phyloP scores from a whole-genome alignment of 2,329 filamentous ascomycete genomes.

The Colletotrichum spaethianum region DNA sequence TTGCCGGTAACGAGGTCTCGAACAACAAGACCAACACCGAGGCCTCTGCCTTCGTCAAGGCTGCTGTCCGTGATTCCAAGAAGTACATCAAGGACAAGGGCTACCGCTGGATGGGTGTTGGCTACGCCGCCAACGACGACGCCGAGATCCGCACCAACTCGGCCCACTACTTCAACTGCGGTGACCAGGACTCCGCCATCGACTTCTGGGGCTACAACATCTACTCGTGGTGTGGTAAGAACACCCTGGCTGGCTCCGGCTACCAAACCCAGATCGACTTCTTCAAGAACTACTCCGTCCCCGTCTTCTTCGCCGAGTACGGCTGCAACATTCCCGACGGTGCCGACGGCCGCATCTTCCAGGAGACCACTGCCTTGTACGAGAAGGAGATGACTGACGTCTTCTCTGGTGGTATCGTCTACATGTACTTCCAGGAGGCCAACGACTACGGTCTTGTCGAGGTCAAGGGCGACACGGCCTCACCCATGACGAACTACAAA shows the following conservation, averaged over 20 bases:
- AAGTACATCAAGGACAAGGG: conserved; percentile 87
- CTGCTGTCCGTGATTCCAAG: conserved; percentile 96
- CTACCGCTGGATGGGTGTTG: conserved; percentile 87
- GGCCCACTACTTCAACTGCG: conserved; percentile 96
- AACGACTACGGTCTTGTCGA: conserved; percentile 90
- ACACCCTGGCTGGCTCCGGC: conserved; percentile 81
- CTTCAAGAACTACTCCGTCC: conserved; percentile 90
- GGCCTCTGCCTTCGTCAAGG: conserved; percentile 96
- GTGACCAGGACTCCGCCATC: conserved; percentile 75
- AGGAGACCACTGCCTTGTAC: conserved; percentile 88
- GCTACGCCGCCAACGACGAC: conserved; percentile 97
- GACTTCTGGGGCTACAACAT: conserved; percentile 99
- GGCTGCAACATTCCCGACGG: conserved; percentile 84
- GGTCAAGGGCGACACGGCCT: conserved; percentile 69
- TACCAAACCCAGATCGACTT: conserved; percentile 88
- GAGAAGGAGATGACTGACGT: conserved; percentile 84
- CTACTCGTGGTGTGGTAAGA: conserved; percentile 98
- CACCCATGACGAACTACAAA: conserved; percentile 81
- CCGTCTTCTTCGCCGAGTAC: conserved; percentile 98
- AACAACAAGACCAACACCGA: conserved; percentile 90
- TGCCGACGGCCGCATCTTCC: conserved; percentile 80
- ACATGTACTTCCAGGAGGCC: conserved; percentile 95
- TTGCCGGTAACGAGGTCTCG: conserved; percentile 97
- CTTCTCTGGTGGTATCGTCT: conserved; percentile 97
- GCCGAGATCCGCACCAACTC: conserved; percentile 84